Percentiles rank a stretch among this genome's conserved stretches.
Evolutionary conservation across 768 basidiomycete species (phyloP).

Genomic region (Mrakia gelida): DNA sequence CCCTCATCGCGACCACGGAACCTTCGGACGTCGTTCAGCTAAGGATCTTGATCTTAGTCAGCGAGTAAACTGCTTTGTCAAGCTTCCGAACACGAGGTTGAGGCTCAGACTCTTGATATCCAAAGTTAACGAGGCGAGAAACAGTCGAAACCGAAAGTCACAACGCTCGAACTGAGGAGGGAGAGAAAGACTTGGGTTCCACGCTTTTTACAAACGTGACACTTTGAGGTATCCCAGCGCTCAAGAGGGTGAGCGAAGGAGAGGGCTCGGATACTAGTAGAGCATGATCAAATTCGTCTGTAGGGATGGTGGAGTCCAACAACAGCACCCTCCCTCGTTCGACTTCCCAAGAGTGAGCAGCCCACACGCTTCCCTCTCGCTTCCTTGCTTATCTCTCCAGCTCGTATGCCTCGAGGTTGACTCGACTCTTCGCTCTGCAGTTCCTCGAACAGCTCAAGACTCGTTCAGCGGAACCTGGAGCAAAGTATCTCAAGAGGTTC

Average conservation of each 20-base stretch:
- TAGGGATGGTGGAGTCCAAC: not conserved
- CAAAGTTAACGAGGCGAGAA: not conserved
- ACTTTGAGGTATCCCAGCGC: no score
- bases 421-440: not conserved
- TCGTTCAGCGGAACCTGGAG: slow-evolving; percentile 81
- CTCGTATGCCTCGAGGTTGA: not conserved
- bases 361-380: no score
- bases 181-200: no score
- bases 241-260: slow-evolving; percentile 1
- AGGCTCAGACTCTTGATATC: not conserved
- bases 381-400: no score
- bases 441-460: slow-evolving; percentile 94
- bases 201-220: no score
- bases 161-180: no score
- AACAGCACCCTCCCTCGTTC: slow-evolving; percentile 10
- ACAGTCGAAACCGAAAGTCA: no score
- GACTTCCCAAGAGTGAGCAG: slow-evolving; percentile 26
- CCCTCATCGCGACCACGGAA: not conserved
- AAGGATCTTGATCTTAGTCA: not conserved
- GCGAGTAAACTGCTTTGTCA: not conserved
- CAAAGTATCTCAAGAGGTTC: slow-evolving; percentile 91
- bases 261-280: not conserved
- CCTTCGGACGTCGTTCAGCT: not conserved
- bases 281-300: not conserved
- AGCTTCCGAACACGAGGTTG: not conserved